Percentiles rank a stretch among this genome's conserved stretches.
phyloP scores from a whole-genome alignment of 371 early-diverging fungal species.

The Mortierella sp. region DNA sequence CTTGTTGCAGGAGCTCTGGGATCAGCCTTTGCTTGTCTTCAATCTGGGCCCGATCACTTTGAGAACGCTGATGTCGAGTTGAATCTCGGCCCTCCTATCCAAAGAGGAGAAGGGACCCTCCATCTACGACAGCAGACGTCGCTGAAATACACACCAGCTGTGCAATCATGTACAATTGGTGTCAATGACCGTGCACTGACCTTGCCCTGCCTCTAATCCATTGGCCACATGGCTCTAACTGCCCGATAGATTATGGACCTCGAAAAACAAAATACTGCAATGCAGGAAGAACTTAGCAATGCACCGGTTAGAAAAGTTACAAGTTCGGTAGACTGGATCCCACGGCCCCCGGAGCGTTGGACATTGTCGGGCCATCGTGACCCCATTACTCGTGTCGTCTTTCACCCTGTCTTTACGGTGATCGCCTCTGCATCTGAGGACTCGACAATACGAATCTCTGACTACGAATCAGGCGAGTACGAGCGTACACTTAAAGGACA shows the following conservation, averaged over 20 bases:
- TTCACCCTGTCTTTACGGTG: conserved; percentile 89
- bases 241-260: conserved; percentile 89
- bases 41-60: no score
- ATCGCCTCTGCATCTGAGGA: conserved; percentile 93
- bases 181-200: no score
- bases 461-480: conserved; percentile 89
- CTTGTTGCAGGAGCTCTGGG: neutral
- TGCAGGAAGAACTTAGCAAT: conserved; percentile 79
- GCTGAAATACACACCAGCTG: no score
- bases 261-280: conserved; percentile 77
- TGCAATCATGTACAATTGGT: no score
- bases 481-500: conserved; percentile 93
- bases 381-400: conserved; percentile 85
- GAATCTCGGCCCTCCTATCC: no score
- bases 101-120: no score
- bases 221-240: no score
- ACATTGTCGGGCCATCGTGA: conserved; percentile 82
- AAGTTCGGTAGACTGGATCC: conserved; percentile 80
- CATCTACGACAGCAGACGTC: no score
- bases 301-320: conserved; percentile 74
- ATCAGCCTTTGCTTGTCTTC: no score
- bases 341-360: conserved; percentile 81
- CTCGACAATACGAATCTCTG: conserved; percentile 91
- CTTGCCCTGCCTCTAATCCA: no score
- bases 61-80: no score